Evolutionary conservation across 2,329 filamentous ascomycete genomes (phyloP), one percentile per base, ranked within the genome.

Genomic region (Neopestalotiopsis rosae): DNA sequence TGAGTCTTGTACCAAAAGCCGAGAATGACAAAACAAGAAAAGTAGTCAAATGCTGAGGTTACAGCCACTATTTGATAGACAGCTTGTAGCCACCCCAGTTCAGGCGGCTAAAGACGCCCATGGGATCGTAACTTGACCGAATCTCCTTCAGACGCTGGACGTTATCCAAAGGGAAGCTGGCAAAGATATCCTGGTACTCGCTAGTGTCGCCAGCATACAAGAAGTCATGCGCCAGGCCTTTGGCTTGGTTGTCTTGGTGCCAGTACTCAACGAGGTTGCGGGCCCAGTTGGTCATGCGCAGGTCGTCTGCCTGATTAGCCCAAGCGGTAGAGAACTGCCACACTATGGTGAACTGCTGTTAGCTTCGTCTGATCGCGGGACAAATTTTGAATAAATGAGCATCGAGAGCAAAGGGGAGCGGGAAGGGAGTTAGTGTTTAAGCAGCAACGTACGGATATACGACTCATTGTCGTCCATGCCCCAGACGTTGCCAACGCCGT

Each of bases 141-240:
- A 57, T 57, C 52, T 57, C 52, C 13, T 28, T n/a, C 52, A 57
- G 17, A 1, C 52, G 17, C 24, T n/a, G n/a, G 17, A 57, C 52
- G 52, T 57, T 57, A 7, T 57, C 52, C 24, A 28, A n/a, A 3
- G 52, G 52, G 2, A 57, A 57, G 52, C 52, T 28, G n/a, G 24
- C 17, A 28, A 57, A 57, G 52, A 28, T n/a, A 63, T 77, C 74
- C 78, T 85, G 79, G 38, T 76, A 74, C 7, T 67, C 66, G 32
- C 76, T 75, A 2, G 79, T 78, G 65, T 82, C 81, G 68, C 81
- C 79, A 30, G 81, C 71, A 69, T 81, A 85, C 70, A 83, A 79
- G 69, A 81, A 81, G 12, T 79, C 78, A 17, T 77, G 74, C 57
- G 78, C 76, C 0, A 81, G 74, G 30, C 80, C 77, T 5, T n/a